Base-by-base conservation (phyloP, 345 rosid species). In the Pelargonium nanum region DNA sequence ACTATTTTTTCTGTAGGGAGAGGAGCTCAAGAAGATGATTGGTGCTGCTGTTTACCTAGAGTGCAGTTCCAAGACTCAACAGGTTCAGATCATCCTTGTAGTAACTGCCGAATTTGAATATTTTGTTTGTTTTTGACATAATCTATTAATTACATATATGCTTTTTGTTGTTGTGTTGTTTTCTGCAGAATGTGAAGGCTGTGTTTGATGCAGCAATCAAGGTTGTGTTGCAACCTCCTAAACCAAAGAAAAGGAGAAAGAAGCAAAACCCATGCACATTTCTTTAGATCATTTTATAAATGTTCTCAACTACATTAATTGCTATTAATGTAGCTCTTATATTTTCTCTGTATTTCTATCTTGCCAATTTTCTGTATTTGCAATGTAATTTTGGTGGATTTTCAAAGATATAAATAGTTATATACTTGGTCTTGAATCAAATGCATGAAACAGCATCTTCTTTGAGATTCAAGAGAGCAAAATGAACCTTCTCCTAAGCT, bases 51-150 rank as follows among this genome's bases (percentile, higher is more conserved):
- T 71, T 63, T 80, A 80, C 69, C 44, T 75, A 26, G 85, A 80
- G 63, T 80, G 85, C 77, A 80, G 85, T 73, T 77, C 81, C 63
- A 77, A 80, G 73, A 77, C 81, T 64, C 85, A 77, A 44, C 84
- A 68, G 80, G 83, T 78, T 58, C 16, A 16, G 53, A 15, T 56
- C 19, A 19, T 26, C 12, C 45, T 34, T 34, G 9, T 8, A 19
- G 4, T 6, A 8, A 25, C n/a, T n/a, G n/a, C n/a, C n/a, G n/a
- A n/a, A n/a, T n/a, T n/a, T n/a, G n/a, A n/a, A n/a, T n/a, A n/a
- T n/a, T n/a, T n/a, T n/a, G n/a, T n/a, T n/a, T n/a, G 7, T n/a
- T 22, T 2, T 19, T 17, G 22, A 0, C 1, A 6, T 20, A 24
- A 22, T n/a, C 19, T 32, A 13, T 56, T 23, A 4, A 17, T 44